Evolutionary conservation across 2,329 filamentous ascomycete genomes (phyloP).

Genomic region (Nothophoma quercina): DNA sequence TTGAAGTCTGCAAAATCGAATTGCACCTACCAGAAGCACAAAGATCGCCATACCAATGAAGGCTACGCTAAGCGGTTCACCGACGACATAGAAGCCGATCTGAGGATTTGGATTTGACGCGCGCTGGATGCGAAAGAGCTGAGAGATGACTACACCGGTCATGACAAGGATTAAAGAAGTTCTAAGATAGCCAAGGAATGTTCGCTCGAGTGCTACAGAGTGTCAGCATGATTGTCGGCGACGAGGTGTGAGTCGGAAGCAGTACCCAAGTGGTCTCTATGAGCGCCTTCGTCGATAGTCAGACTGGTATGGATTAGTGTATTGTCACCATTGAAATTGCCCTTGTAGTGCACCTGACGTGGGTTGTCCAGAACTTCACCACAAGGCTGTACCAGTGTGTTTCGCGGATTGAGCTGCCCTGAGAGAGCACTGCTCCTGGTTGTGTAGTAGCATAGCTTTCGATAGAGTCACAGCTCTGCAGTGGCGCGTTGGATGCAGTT

Average conservation of each 20-base stretch:
- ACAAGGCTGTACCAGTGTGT: slow-evolving; percentile 50
- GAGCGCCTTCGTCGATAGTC: slow-evolving; percentile 58
- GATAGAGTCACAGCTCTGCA: slow-evolving; percentile 6
- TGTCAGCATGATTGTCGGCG: slow-evolving; percentile 14
- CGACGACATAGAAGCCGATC: slow-evolving; percentile 68
- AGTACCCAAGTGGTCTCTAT: slow-evolving; percentile 66
- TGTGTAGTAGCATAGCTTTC: slow-evolving; percentile 15
- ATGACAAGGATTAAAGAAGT: slow-evolving; percentile 75
- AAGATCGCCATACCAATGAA: slow-evolving; percentile 60
- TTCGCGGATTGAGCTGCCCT: neutral
- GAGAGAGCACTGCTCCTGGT: neutral
- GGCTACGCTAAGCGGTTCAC: slow-evolving; percentile 64
- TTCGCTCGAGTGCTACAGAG: slow-evolving; percentile 72
- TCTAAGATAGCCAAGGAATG: slow-evolving; percentile 75
- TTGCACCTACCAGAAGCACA: slow-evolving; percentile 61
- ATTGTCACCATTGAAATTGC: neutral
- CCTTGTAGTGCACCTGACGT: slow-evolving; percentile 48
- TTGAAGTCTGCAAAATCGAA: slow-evolving; percentile 69
- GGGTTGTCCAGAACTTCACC: slow-evolving; percentile 57
- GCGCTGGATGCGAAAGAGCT: slow-evolving; percentile 70
- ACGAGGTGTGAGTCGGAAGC: neutral
- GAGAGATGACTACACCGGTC: slow-evolving; percentile 69
- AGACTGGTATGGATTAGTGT: slow-evolving; percentile 35
- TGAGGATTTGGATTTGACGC: slow-evolving; percentile 50
- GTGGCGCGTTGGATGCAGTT: slow-evolving; percentile 9